A percentile compares a stretch with the other conserved stretches of the same genome.
phyloP scores from a whole-genome alignment of 805 yeast genomes.

The Candida taoyuanica region DNA sequence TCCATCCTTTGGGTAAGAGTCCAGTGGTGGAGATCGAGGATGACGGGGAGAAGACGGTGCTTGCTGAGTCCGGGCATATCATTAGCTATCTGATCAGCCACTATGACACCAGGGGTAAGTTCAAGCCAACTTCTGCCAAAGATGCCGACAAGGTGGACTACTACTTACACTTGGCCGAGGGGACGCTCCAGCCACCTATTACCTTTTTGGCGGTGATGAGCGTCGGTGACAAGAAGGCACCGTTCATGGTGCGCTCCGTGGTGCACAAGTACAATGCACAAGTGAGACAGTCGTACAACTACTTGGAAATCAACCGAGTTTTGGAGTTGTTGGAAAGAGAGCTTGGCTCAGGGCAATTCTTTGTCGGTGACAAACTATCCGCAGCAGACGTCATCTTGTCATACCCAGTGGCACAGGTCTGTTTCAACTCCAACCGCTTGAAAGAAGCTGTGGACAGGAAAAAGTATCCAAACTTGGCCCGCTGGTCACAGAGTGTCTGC shows the following conservation, averaged over 20 bases:
- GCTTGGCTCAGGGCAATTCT: conserved; percentile 24
- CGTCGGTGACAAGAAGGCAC: conserved; percentile 34
- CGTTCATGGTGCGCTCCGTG: conserved; percentile 44
- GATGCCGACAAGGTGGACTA: conserved; percentile 44
- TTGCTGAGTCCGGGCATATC: conserved; percentile 62
- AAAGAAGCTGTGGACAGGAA: conserved; percentile 5
- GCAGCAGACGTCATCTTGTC: conserved; percentile 54
- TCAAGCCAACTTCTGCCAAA: conserved; percentile 35
- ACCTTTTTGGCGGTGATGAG: conserved; percentile 28
- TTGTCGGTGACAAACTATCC: conserved; percentile 47
- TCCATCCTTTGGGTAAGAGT: conserved; percentile 61
- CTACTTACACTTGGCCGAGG: conserved; percentile 57
- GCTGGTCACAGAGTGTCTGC: conserved; percentile 18
- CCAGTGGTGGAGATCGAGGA: conserved; percentile 52
- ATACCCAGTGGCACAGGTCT: conserved; percentile 31
- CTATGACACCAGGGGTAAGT: conserved; percentile 40
- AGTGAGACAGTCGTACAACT: conserved; percentile 44
- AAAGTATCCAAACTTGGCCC: conserved; percentile 26
- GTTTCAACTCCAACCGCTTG: conserved; percentile 21
- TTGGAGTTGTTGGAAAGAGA: conserved; percentile 30
- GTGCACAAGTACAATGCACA: conserved; percentile 40
- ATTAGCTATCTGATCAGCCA: conserved; percentile 45
- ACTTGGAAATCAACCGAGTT: conserved; percentile 36
- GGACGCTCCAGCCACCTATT: conserved; percentile 49
- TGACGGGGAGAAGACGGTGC: conserved; percentile 24